Evolutionary conservation across 345 rosid genomes (phyloP), one percentile per base, ranked within the genome.

Genomic region (Gossypium mustelinum): DNA sequence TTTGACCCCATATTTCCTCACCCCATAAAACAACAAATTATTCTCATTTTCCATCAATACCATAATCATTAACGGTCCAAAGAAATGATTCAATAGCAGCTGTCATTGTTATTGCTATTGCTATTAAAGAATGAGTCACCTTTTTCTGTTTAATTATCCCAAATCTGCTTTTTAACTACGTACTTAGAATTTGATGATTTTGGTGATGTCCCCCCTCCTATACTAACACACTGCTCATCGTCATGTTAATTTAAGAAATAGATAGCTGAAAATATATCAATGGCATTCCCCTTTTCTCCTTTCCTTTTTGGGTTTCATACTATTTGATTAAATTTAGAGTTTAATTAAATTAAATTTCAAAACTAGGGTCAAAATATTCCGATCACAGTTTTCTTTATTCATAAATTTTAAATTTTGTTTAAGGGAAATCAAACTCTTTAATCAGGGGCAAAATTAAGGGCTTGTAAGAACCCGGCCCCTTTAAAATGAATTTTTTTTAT

Each of bases 171-270:
- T 39, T 54, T 34, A 34, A 34, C 39, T 34, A 34, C 39, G 4
- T 34, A 34, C 39, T 34, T 34, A 34, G 39, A 4, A 34, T 34
- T 69, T 17, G 81, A 63, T 66, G 55, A 75, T 76, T 68, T 29
- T 70, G 75, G 52, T 63, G 11, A 41, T 75, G 82, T 48, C 65
- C 63, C 77, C 5, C 71, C 18, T 68, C 24, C 61, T 22, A n/a
- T 29, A 22, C 69, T 45, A 50, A 71, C 13, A 48, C 51, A 12
- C 51, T 48, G 12, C 51, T 48, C 13, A 48, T 48, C 51, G 13
- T 48, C 51, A 48, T 48, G 51, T 48, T 34, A 48, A 48, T 11
- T 11, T 48, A 47, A 47, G 13, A 47, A 47, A 47, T 13, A 11
- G 5, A 29, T 29, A 5, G 5, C 39, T 34, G 39, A 34, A 34